Conservation (phyloP, 2,329 filamentous ascomycete genomes). For the Beauveria sp. region DNA sequence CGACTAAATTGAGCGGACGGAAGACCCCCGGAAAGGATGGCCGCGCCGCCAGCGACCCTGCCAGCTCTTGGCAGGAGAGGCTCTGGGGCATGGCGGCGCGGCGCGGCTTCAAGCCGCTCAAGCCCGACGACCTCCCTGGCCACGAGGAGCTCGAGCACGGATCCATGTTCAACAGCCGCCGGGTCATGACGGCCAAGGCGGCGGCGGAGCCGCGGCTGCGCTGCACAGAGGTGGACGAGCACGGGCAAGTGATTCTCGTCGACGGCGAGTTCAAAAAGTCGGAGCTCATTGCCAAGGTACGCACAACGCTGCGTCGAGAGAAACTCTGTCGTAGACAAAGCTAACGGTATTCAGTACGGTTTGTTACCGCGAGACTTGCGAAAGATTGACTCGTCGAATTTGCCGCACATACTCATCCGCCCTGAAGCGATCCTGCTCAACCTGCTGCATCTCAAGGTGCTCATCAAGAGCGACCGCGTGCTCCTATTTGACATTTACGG, state of each 20-base stretch:
- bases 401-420: slow-evolving; percentile 91
- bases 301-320: background rate
- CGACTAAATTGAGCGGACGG: background rate
- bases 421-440: slow-evolving; percentile 92
- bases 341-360: slow-evolving; percentile 56
- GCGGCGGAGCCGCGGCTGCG: slow-evolving; percentile 77
- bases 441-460: slow-evolving; percentile 86
- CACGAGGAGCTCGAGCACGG: slow-evolving; percentile 6
- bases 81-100: slow-evolving; percentile 36
- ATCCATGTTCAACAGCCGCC: slow-evolving; percentile 58
- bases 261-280: slow-evolving; percentile 97
- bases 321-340: background rate
- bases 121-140: slow-evolving; percentile 50
- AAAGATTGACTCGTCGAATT: slow-evolving; percentile 93
- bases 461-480: slow-evolving; percentile 91
- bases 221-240: slow-evolving; percentile 91
- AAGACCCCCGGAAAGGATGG: background rate
- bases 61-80: slow-evolving; percentile 39
- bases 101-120: slow-evolving; percentile 34
- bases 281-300: slow-evolving; percentile 87
- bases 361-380: slow-evolving; percentile 88
- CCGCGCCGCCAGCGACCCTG: slow-evolving; percentile 10
- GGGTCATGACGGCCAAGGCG: slow-evolving; percentile 65
- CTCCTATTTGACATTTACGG: slow-evolving; percentile 95
- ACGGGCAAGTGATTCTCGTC: slow-evolving; percentile 83